Percentiles rank a stretch among this genome's conserved stretches.
Evolutionary conservation across 768 basidiomycete genomes (phyloP).

Genomic region (Neoboletus brunneissimus): DNA sequence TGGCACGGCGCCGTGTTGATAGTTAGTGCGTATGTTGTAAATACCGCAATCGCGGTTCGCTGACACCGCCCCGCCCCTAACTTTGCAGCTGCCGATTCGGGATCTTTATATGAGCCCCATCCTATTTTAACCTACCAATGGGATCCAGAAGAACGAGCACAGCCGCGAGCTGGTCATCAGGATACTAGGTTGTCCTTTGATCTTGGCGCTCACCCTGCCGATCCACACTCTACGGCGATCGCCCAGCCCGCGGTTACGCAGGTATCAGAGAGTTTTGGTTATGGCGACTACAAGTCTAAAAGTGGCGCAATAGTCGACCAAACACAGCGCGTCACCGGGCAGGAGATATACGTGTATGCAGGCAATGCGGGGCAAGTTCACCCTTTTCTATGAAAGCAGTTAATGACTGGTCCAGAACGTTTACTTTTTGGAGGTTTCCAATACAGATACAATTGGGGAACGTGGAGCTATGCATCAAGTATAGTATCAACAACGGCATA

Average conservation of each 20-base stretch:
- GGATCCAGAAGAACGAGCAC: slow-evolving; percentile 52
- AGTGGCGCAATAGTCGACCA: slow-evolving; percentile 27
- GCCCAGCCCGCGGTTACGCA: slow-evolving; percentile 21
- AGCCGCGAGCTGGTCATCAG: slow-evolving; percentile 13
- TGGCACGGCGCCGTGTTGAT: slow-evolving; percentile 90
- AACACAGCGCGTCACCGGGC: slow-evolving; percentile 49
- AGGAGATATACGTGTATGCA: slow-evolving; percentile 70
- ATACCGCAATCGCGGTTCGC: background rate
- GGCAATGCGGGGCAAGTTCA: slow-evolving; percentile 51
- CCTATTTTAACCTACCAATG: slow-evolving; percentile 70
- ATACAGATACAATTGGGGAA: slow-evolving; percentile 73
- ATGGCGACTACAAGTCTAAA: slow-evolving; percentile 20
- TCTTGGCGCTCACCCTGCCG: slow-evolving; percentile 71
- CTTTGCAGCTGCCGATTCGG: slow-evolving; percentile 67
- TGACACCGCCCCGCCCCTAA: background rate
- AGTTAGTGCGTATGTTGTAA: slow-evolving; percentile 64
- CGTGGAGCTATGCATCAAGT: slow-evolving; percentile 73
- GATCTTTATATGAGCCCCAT: slow-evolving; percentile 73
- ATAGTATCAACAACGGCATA: slow-evolving; percentile 80
- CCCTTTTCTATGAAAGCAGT: background rate
- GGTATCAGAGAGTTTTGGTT: slow-evolving; percentile 1
- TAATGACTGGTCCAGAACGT: slow-evolving; percentile 50
- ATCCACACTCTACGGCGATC: slow-evolving; percentile 54
- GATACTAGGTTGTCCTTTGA: slow-evolving; percentile 43
- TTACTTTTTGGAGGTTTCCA: slow-evolving; percentile 93